Percentiles rank a stretch among this genome's conserved stretches.
These are phyloP conservation scores for Ophiostoma novo-ulmi DNA, from an alignment of 2,329 filamentous ascomycete species.

Conservation along the genomic window DNA sequence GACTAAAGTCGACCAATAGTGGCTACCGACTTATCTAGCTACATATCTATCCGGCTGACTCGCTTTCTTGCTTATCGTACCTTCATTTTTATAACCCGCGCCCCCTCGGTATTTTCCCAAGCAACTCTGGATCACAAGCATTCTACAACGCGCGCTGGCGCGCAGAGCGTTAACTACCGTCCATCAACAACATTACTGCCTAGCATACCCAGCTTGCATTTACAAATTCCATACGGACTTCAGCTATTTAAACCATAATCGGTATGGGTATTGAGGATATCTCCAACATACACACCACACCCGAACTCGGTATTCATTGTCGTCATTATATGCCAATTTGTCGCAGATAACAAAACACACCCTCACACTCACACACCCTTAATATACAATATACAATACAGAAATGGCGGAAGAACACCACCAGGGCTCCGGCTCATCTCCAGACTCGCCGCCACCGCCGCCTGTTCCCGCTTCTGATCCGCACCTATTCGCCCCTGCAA, in stretches of 20 bases:
- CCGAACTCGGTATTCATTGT: not conserved
- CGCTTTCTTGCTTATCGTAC: not conserved
- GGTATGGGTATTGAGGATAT: too few species aligned
- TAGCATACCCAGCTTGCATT: not conserved
- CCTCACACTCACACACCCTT: not conserved
- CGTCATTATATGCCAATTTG: not conserved
- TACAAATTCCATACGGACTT: not conserved
- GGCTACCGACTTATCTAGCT: not conserved
- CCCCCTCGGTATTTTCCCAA: not conserved
- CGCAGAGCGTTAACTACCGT: not conserved
- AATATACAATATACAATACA: not conserved
- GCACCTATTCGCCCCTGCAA: slow-evolving; percentile 29
- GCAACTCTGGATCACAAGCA: not conserved
- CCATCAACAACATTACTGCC: not conserved
- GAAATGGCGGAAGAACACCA: not conserved
- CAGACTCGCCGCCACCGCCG: slow-evolving; percentile 37
- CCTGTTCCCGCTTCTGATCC: slow-evolving; percentile 41
- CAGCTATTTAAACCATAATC: not conserved
- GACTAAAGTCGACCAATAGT: not conserved
- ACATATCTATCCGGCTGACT: not conserved
- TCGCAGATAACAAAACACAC: not conserved
- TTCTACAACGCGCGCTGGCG: slow-evolving; percentile 5
- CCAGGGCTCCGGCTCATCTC: not conserved
- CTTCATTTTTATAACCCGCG: not conserved
- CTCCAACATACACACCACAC: not conserved